Conservation (phyloP, 2,329 filamentous ascomycete species). For the Biscogniauxia marginata region DNA sequence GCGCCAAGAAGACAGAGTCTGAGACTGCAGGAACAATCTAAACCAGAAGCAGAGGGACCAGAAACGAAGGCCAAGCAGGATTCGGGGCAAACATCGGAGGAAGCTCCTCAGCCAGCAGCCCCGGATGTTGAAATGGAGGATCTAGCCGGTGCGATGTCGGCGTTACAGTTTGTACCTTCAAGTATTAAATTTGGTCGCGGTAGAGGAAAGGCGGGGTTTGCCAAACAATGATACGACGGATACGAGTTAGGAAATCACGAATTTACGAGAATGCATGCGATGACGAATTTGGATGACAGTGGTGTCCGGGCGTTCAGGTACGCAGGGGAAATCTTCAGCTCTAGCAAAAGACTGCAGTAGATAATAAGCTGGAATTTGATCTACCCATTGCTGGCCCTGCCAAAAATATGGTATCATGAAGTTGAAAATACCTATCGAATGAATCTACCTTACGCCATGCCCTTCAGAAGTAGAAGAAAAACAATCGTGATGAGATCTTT, state of each 20-base stretch:
- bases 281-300: slow-evolving; percentile 6
- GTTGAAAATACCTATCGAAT: neutral
- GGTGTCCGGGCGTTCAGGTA: slow-evolving; percentile 2
- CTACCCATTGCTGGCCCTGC: neutral
- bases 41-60: slow-evolving; percentile 10
- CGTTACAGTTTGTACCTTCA: slow-evolving; percentile 67
- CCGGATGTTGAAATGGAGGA: slow-evolving; percentile 59
- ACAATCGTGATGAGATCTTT: neutral
- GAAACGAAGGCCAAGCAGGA: slow-evolving; percentile 2
- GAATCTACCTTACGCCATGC: neutral
- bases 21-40: slow-evolving; percentile 17
- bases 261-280: slow-evolving; percentile 16
- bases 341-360: neutral
- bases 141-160: slow-evolving; percentile 66
- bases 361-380: neutral
- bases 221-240: slow-evolving; percentile 40
- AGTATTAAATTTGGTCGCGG: slow-evolving; percentile 65
- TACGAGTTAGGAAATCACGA: slow-evolving; percentile 17
- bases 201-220: slow-evolving; percentile 52
- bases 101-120: slow-evolving; percentile 16
- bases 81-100: slow-evolving; percentile 12
- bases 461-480: neutral
- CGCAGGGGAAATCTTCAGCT: neutral
- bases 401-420: slow-evolving; percentile 1
- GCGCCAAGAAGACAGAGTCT: slow-evolving; percentile 31